Conservation (phyloP, 495 filamentous ascomycete genomes). For the Penicillium mononematosum region DNA sequence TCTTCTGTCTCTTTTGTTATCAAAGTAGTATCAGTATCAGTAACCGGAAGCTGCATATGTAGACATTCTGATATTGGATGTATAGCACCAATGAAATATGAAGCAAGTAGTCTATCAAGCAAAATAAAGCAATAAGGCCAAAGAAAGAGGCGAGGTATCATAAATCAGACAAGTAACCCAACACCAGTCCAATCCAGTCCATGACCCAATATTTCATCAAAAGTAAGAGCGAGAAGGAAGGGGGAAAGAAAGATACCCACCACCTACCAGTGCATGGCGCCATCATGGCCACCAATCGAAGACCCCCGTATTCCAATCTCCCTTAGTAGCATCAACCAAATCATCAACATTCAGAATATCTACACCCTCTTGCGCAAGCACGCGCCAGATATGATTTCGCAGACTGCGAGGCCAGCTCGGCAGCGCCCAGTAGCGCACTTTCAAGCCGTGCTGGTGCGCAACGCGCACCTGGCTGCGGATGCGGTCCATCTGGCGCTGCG, state of each 20-base stretch:
- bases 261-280: neutral
- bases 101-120: constrained; percentile 6
- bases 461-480: constrained; percentile 65
- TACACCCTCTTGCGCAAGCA: constrained; percentile 68
- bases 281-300: constrained; percentile 43
- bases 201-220: constrained; percentile 5
- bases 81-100: constrained; percentile 2
- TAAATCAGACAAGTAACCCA: constrained; percentile 8
- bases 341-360: constrained; percentile 82
- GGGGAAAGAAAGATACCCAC: constrained; percentile 7
- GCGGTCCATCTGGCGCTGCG: constrained; percentile 53
- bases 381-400: constrained; percentile 72
- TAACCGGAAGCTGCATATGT: neutral
- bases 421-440: constrained; percentile 76
- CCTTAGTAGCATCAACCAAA: constrained; percentile 51
- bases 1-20: neutral
- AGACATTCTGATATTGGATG: neutral
- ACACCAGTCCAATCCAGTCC: constrained; percentile 8
- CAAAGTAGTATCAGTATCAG: neutral
- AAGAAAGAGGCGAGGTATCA: constrained; percentile 5
- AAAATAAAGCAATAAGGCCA: constrained; percentile 6
- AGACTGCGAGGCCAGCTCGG: constrained; percentile 73
- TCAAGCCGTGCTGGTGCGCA: constrained; percentile 68
- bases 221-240: neutral
- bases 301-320: constrained; percentile 43